Base-by-base conservation (phyloP, 2,329 filamentous ascomycete species). In the Lasiodiplodia gonubiensis region DNA sequence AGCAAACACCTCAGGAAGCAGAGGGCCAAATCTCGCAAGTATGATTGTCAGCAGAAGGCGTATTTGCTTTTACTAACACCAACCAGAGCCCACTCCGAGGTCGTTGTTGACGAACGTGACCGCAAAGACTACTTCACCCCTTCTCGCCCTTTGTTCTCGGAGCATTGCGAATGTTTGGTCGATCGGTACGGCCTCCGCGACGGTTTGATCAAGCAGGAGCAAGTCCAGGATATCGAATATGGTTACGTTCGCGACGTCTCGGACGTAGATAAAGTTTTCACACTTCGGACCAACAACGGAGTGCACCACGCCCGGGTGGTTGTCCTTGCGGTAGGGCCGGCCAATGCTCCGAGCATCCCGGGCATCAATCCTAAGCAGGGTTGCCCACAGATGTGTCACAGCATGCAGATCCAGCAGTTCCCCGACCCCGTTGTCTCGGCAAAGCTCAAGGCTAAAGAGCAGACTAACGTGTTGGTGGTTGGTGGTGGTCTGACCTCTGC, bases 1-100 rank as follows among this genome's bases (percentile, higher is more conserved):
- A 93, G 90, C 80, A 94, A 94, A 79, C 90, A 94, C 76, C 85
- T 87, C 68, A 82, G 80, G 76, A 90, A 89, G 81, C 93, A 92
- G 82, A 87, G 88, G 76, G 80, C 73, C 18, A 75, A 74, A 30
- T n/a, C 54, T 49, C 46, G 63, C 65, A 64, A 80, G 80, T 74
- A 83, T 82, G 83, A 83, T 71, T 14, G 5, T 1, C 21, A 59
- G 10, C 4, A 5, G n/a, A 35, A 21, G 14, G 6, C 14, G 21
- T 4, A 42, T 3, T 35, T 11, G 21, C 16, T n/a, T 64, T 7
- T 16, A 6, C 52, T 68, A 5, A 64, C 46, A 23, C 4, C 14
- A 4, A 21, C 4, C 18, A 69, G 69, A 60, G 69, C 71, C 1
- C 71, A 68, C 68, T 70, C 74, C 10, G 72, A 75, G 18, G 74